Evolutionary conservation across 257 asterid species (phyloP).

Genomic region (Knoxia roxburghii): DNA sequence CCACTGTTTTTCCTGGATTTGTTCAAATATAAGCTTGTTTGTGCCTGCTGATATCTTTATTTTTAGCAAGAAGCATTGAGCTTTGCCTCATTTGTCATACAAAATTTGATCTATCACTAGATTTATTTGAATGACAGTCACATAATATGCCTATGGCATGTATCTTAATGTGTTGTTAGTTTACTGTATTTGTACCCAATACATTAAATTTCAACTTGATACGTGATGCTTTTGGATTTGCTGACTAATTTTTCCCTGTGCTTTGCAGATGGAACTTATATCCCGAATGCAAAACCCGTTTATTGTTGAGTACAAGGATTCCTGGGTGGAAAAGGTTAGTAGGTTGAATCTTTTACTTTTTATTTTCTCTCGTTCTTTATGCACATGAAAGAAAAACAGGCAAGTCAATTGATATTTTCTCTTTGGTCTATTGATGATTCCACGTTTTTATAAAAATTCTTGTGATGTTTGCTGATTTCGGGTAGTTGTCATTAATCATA

Average conservation of each 20-base stretch:
- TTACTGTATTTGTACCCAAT: neutral
- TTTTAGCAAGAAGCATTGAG: neutral
- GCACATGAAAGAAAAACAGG: neutral
- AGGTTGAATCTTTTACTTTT: neutral
- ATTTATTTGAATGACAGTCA: neutral
- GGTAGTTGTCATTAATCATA: neutral
- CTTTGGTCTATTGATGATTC: too few species aligned
- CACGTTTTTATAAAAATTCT: too few species aligned
- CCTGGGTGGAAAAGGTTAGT: constrained; percentile 95
- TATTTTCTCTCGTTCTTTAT: neutral
- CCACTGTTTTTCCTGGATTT: neutral
- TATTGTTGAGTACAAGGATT: constrained; percentile 90
- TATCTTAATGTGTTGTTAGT: neutral
- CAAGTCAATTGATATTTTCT: neutral
- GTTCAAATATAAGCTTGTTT: neutral
- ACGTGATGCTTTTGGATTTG: neutral
- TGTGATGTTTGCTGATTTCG: neutral
- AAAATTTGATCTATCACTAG: neutral
- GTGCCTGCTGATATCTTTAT: neutral
- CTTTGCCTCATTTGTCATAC: neutral
- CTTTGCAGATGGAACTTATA: constrained; percentile 79
- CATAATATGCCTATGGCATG: neutral
- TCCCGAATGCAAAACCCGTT: constrained; percentile 75
- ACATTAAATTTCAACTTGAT: neutral
- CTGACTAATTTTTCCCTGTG: constrained; percentile 12